These are phyloP conservation scores for Fusarium aywerte DNA, from an alignment of 2,329 filamentous ascomycete species.

Conservation along the genomic window DNA sequence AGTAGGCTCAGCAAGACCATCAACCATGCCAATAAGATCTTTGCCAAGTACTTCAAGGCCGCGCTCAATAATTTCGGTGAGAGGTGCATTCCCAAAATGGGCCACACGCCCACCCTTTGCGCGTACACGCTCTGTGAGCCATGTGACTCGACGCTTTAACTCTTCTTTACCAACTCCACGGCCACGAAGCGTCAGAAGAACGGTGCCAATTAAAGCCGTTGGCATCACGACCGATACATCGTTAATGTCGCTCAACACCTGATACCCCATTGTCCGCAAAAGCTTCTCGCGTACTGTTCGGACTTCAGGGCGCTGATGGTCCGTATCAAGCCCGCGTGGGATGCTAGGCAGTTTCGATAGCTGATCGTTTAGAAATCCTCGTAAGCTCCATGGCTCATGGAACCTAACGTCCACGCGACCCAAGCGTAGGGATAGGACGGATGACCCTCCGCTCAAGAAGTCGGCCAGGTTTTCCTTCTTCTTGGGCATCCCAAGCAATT, in stretches of 20 bases:
- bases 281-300: conserved; percentile 74
- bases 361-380: conserved; percentile 83
- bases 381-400: conserved; percentile 93
- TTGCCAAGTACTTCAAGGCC: conserved; percentile 92
- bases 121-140: conserved; percentile 83
- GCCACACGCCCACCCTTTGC: conserved; percentile 92
- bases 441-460: conserved; percentile 86
- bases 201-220: conserved; percentile 92
- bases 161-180: conserved; percentile 91
- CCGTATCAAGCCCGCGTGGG: conserved; percentile 57
- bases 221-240: conserved; percentile 98
- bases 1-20: conserved; percentile 86
- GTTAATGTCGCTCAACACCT: conserved; percentile 94
- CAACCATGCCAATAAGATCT: conserved; percentile 83
- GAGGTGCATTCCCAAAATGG: conserved; percentile 85
- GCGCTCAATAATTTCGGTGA: conserved; percentile 85
- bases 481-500: conserved; percentile 93
- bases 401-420: conserved; percentile 96
- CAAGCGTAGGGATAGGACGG: conserved; percentile 86
- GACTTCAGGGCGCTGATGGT: conserved; percentile 60
- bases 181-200: conserved; percentile 88
- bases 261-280: conserved; percentile 88
- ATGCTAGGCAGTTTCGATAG: conserved; percentile 63
- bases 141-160: conserved; percentile 86
- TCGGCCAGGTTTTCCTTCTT: conserved; percentile 93